phyloP scores from a whole-genome alignment of 73 alveolate species.

The Paramecium octaurelia region DNA sequence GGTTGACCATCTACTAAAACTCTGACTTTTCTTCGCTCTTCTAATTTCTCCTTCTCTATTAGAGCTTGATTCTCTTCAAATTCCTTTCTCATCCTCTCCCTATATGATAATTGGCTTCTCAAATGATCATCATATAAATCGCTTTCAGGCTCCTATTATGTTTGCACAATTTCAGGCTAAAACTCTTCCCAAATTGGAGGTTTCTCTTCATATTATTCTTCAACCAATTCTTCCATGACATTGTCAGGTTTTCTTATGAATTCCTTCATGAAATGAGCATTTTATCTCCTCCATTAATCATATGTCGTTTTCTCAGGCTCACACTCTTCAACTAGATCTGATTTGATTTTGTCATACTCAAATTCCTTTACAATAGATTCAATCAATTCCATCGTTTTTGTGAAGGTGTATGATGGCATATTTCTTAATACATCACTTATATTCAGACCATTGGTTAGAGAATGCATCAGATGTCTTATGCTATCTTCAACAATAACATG shows the following conservation, averaged over 20 bases:
- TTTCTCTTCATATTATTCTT: neutral
- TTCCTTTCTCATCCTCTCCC: neutral
- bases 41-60: neutral
- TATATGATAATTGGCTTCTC: neutral
- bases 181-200: neutral
- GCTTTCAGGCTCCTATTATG: neutral
- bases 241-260: neutral
- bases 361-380: neutral
- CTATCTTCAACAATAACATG: neutral
- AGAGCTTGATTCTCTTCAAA: neutral
- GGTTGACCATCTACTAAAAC: slow-evolving; percentile 19
- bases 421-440: neutral
- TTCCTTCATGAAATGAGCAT: neutral
- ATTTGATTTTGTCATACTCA: neutral
- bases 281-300: slow-evolving; percentile 14
- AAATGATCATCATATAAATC: slow-evolving; percentile 11
- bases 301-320: neutral
- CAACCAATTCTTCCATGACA: neutral
- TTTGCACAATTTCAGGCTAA: neutral
- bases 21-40: neutral
- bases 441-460: neutral
- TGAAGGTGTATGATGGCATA: neutral
- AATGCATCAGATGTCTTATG: neutral
- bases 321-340: neutral
- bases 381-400: neutral